A percentile compares a stretch with the other conserved stretches of the same genome.
These are phyloP conservation scores for Mucor racemosus DNA, from an alignment of 371 early-diverging fungal species.

Conservation along the genomic window DNA sequence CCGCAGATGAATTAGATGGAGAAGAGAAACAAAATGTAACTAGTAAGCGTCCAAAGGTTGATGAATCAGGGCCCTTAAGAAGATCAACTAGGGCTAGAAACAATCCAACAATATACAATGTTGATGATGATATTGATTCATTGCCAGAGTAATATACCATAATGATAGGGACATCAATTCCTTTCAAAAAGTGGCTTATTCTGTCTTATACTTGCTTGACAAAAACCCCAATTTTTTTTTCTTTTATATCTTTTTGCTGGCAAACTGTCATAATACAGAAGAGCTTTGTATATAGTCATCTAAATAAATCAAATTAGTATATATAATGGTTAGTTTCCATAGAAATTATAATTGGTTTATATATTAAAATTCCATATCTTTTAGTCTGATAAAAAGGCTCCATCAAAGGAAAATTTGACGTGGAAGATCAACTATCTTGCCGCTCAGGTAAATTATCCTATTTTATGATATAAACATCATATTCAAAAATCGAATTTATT, in stretches of 20 bases:
- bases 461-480: background rate
- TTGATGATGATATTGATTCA: background rate
- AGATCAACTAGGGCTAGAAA: background rate
- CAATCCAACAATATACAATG: background rate
- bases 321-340: background rate
- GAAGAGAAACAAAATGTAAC: background rate
- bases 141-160: background rate
- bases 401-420: constrained; percentile 34
- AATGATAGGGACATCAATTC: background rate
- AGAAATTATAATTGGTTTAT: background rate
- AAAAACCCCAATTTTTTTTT: background rate
- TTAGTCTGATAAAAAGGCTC: constrained; percentile 18
- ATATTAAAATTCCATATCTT: background rate
- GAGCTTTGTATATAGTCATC: background rate
- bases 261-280: background rate
- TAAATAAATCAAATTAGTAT: background rate
- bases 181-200: background rate
- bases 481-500: background rate
- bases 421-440: constrained; percentile 45
- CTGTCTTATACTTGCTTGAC: background rate
- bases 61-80: background rate
- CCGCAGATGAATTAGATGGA: background rate
- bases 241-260: background rate
- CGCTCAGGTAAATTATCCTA: constrained; percentile 27
- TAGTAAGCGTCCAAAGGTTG: background rate